Evolutionary conservation across 2,329 filamentous ascomycete genomes (phyloP).

Genomic region (Plectosphaerella cucumerina): DNA sequence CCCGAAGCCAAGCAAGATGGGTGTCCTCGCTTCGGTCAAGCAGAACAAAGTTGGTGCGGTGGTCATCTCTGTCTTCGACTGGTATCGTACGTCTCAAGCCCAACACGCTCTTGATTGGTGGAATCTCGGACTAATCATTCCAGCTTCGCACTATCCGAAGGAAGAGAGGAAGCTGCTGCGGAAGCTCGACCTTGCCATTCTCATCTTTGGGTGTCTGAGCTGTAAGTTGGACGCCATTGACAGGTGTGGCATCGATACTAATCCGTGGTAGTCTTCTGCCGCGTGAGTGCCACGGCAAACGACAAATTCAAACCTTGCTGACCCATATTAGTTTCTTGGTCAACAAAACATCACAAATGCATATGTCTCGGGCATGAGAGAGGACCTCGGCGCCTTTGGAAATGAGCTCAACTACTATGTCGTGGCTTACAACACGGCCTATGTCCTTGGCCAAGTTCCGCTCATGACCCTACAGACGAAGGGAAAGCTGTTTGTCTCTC

Average conservation of each 20-base stretch:
- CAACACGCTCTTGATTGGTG: not conserved
- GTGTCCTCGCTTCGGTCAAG: slow-evolving; percentile 11
- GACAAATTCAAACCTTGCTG: not conserved
- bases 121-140: not conserved
- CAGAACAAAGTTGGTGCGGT: slow-evolving; percentile 18
- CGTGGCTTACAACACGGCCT: slow-evolving; percentile 30
- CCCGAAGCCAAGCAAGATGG: not conserved
- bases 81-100: slow-evolving; percentile 18
- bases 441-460: slow-evolving; percentile 19
- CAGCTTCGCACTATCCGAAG: slow-evolving; percentile 18
- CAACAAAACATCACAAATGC: slow-evolving; percentile 30
- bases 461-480: slow-evolving; percentile 23
- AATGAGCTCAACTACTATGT: slow-evolving; percentile 25
- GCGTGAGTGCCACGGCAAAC: not conserved
- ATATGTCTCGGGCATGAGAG: slow-evolving; percentile 34
- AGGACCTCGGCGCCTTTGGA: slow-evolving; percentile 25
- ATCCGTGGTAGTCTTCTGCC: slow-evolving; percentile 5
- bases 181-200: slow-evolving; percentile 20
- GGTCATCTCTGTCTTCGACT: slow-evolving; percentile 21
- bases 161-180: slow-evolving; percentile 19
- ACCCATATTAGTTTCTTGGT: slow-evolving; percentile 15
- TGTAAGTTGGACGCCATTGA: slow-evolving; percentile 10
- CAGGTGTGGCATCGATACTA: not conserved
- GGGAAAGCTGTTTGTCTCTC: slow-evolving; percentile 14
- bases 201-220: slow-evolving; percentile 17